phyloP scores from a whole-genome alignment of 2,329 filamentous ascomycete species.

The Hypoxylon sp. region DNA sequence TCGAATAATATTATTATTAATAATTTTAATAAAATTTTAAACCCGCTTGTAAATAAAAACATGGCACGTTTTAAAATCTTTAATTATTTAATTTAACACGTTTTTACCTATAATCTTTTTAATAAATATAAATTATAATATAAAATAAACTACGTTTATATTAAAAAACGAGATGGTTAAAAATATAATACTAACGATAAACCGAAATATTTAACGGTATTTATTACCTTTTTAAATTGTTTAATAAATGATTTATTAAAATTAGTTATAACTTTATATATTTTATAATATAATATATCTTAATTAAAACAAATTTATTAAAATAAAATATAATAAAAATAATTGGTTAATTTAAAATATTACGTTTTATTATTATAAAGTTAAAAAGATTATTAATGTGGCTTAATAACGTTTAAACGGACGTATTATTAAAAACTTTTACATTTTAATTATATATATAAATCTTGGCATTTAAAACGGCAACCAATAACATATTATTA shows the following conservation, averaged over 20 bases:
- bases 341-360: slow-evolving; percentile 23
- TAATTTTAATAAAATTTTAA: slow-evolving; percentile 28
- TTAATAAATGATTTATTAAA: slow-evolving; percentile 30
- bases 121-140: slow-evolving; percentile 28
- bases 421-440: slow-evolving; percentile 25
- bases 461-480: background rate
- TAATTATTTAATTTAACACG: slow-evolving; percentile 24
- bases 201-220: slow-evolving; percentile 31
- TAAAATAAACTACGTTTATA: slow-evolving; percentile 28
- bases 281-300: slow-evolving; percentile 16
- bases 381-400: slow-evolving; percentile 32
- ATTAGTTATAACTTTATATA: background rate
- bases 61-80: slow-evolving; percentile 24
- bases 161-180: slow-evolving; percentile 36
- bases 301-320: slow-evolving; percentile 31
- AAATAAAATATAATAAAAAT: slow-evolving; percentile 38
- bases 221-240: slow-evolving; percentile 28
- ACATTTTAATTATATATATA: slow-evolving; percentile 34
- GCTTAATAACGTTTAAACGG: slow-evolving; percentile 30
- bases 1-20: slow-evolving; percentile 18
- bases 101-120: slow-evolving; percentile 30
- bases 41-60: slow-evolving; percentile 22
- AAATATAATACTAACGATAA: slow-evolving; percentile 33
- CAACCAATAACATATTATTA: background rate
- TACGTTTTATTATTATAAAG: slow-evolving; percentile 19